Conservation (phyloP, 129 eudicot species). For the Apium graveolens region DNA sequence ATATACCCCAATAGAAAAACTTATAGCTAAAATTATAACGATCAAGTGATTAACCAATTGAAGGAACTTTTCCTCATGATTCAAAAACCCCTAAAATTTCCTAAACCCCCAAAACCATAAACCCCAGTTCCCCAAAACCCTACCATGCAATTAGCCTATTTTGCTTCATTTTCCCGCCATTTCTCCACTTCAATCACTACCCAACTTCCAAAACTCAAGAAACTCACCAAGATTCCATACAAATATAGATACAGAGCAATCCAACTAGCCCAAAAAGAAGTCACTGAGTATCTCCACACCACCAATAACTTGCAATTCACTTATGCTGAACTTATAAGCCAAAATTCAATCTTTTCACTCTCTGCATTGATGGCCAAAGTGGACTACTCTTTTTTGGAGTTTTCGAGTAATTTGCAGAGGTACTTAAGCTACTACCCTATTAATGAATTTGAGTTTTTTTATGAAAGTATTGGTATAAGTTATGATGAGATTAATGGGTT, state of each 20-base stretch:
- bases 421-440: constrained; percentile 71
- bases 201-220: constrained; percentile 18
- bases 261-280: constrained; percentile 37
- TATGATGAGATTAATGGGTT: constrained; percentile 25
- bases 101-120: neutral
- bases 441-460: constrained; percentile 72
- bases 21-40: too few species aligned
- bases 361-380: constrained; percentile 31
- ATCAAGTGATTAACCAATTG: too few species aligned
- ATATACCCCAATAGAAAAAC: too few species aligned
- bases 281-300: constrained; percentile 34
- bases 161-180: constrained; percentile 19
- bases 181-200: constrained; percentile 13
- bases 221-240: constrained; percentile 23
- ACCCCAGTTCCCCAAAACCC: neutral
- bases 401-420: constrained; percentile 30
- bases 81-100: too few species aligned
- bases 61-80: too few species aligned
- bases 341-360: constrained; percentile 37
- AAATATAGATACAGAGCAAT: constrained; percentile 33
- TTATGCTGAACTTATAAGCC: constrained; percentile 54
- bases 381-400: constrained; percentile 28
- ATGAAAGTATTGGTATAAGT: constrained; percentile 68
- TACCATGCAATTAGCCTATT: neutral
- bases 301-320: constrained; percentile 31